phyloP scores from a whole-genome alignment of 1,139 yeast genomes.

The Yamadazyma buinensis region DNA sequence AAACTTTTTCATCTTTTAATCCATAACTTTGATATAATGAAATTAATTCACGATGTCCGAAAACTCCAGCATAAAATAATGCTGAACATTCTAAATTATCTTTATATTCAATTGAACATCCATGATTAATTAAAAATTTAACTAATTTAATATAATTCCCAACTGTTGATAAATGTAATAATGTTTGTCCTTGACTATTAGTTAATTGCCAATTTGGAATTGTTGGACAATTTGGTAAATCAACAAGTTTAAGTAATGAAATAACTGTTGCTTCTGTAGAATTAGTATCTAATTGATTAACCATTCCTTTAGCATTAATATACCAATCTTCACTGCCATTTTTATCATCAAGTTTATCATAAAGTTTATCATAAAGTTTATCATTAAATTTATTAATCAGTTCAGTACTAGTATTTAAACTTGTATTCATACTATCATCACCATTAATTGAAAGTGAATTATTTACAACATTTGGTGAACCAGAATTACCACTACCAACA shows the following conservation, averaged over 20 bases:
- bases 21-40: constrained; percentile 56
- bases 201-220: constrained; percentile 79
- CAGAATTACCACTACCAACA: constrained; percentile 49
- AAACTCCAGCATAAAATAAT: constrained; percentile 76
- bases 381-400: background rate
- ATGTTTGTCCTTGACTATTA: constrained; percentile 78
- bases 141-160: constrained; percentile 66
- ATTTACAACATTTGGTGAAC: constrained; percentile 1
- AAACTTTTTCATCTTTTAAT: constrained; percentile 52
- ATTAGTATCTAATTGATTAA: constrained; percentile 44
- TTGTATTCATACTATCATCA: background rate
- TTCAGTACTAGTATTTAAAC: background rate
- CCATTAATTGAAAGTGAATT: constrained; percentile 5
- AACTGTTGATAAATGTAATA: constrained; percentile 78
- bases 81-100: constrained; percentile 86
- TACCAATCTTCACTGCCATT: constrained; percentile 37
- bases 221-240: constrained; percentile 58
- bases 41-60: constrained; percentile 65
- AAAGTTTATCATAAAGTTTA: background rate
- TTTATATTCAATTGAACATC: constrained; percentile 71
- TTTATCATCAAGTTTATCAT: constrained; percentile 1
- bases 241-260: constrained; percentile 61
- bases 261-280: constrained; percentile 59
- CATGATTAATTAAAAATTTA: constrained; percentile 64
- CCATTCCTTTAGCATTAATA: constrained; percentile 44